Evolutionary conservation across 495 filamentous ascomycete species (phyloP), one percentile per base, ranked within the genome.

Genomic region (Platismatia glauca): DNA sequence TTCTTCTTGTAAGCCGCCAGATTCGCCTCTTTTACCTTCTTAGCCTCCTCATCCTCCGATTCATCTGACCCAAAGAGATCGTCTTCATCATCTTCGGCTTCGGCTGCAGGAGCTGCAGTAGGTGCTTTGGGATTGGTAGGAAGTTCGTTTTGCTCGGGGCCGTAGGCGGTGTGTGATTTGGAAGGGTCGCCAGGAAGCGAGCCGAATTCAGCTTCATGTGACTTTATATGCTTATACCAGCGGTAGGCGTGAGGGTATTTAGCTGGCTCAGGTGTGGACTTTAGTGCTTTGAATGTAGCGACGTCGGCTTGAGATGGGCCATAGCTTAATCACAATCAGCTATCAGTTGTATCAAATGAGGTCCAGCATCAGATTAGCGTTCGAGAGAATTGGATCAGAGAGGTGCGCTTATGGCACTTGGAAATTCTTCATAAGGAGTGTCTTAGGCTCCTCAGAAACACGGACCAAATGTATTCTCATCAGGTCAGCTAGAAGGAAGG

Each of bases 381-480:
- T 41, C 11, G 7, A 52, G 33, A 61, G 22, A 35, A 64, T 24
- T 39, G 64, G 60, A 70, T 95, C 90, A 95, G 90, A 90, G 82
- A 74, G 82, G 74, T 88, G 89, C 89, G 87, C 83, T 80, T 76
- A 59, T 75, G 79, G 87, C 80, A 81, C 89, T 79, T 84, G 81
- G 83, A 77, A 78, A 84, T 81, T 92, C 91, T 82, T 93, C 92
- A 86, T 84, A 73, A 81, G 79, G 83, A 89, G 86, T 87, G 88
- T 95, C 91, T 96, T 96, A 90, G 82, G 86, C 91, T 87, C 87
- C 88, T 96, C 89, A 86, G 91, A 82, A 96, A 96, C 91, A 96
- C 91, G 91, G 92, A 96, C 92, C 90, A n/a, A 95, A 90, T 86
- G 73, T 84, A 70, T 83, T 84, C 81, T 94, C 90, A 95, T 95